phyloP scores from a whole-genome alignment of 192 early-diverging fungal genomes.

The Phlyctochytrium arcticum region DNA sequence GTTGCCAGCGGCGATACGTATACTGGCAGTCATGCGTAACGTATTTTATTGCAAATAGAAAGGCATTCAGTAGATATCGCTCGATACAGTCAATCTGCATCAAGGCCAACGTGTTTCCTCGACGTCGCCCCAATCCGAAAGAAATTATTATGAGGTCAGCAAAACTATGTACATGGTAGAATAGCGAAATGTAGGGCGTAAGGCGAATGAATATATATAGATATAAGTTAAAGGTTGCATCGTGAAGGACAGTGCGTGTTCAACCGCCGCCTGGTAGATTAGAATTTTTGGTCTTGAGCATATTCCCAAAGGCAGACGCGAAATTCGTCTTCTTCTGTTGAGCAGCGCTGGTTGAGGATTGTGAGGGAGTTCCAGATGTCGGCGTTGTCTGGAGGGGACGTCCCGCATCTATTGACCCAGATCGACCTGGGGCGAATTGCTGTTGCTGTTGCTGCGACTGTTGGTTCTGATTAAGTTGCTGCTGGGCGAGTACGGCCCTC shows the following conservation, averaged over 20 bases:
- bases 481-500: too few relatives aligned
- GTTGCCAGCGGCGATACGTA: too few relatives aligned
- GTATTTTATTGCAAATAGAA: too few relatives aligned
- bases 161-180: background rate
- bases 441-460: background rate
- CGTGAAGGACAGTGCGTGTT: background rate
- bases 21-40: too few relatives aligned
- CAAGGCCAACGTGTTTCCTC: too few relatives aligned
- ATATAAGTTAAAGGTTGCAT: background rate
- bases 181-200: background rate
- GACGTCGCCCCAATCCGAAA: too few relatives aligned
- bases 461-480: background rate
- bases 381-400: background rate
- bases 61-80: too few relatives aligned
- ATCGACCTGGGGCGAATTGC: background rate
- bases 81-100: too few relatives aligned
- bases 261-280: background rate
- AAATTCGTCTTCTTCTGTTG: constrained; percentile 15
- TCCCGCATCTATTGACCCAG: background rate
- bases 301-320: constrained; percentile 26
- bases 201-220: background rate
- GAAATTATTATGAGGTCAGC: too few relatives aligned
- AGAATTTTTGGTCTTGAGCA: constrained; percentile 17
- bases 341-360: background rate
- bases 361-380: background rate